phyloP scores from a whole-genome alignment of 164 flowering plant genomes.

The Liriodendron chinense region DNA sequence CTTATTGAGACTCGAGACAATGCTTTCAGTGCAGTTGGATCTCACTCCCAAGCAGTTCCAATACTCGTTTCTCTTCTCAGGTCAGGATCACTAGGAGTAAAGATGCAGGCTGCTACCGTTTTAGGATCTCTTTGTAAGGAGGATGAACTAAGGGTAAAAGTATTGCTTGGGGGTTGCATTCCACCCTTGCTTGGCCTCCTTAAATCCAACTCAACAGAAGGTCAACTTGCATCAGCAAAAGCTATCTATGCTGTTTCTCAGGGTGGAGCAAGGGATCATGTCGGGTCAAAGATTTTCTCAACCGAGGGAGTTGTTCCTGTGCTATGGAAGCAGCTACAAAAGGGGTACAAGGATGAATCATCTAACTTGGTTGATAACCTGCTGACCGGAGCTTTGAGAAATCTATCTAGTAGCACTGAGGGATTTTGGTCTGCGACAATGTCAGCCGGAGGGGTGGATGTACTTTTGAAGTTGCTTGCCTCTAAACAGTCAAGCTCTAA shows the following conservation, averaged over 20 bases:
- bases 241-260: conserved; percentile 90
- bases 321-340: conserved; percentile 79
- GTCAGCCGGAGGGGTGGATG: conserved; percentile 86
- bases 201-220: conserved; percentile 74
- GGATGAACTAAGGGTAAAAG: conserved; percentile 88
- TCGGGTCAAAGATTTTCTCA: conserved; percentile 92
- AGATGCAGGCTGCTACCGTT: conserved; percentile 88
- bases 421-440: conserved; percentile 86
- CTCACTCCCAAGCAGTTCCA: conserved; percentile 98
- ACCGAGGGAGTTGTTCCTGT: conserved; percentile 99
- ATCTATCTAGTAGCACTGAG: conserved; percentile 78
- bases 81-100: conserved; percentile 77
- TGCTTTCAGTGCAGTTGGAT: conserved; percentile 96
- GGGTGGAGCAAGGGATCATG: conserved; percentile 88
- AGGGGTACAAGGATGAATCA: conserved; percentile 57
- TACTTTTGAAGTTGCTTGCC: conserved; percentile 77
- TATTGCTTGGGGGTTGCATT: conserved; percentile 96
- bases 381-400: conserved; percentile 82
- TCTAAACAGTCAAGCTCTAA: conserved; percentile 71
- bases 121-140: conserved; percentile 93
- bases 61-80: conserved; percentile 93
- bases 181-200: conserved; percentile 96
- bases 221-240: conserved; percentile 89
- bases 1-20: conserved; percentile 80
- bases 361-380: conserved; percentile 61